phyloP scores from a whole-genome alignment of 257 asterid species.

The Craterostigma plantagineum region DNA sequence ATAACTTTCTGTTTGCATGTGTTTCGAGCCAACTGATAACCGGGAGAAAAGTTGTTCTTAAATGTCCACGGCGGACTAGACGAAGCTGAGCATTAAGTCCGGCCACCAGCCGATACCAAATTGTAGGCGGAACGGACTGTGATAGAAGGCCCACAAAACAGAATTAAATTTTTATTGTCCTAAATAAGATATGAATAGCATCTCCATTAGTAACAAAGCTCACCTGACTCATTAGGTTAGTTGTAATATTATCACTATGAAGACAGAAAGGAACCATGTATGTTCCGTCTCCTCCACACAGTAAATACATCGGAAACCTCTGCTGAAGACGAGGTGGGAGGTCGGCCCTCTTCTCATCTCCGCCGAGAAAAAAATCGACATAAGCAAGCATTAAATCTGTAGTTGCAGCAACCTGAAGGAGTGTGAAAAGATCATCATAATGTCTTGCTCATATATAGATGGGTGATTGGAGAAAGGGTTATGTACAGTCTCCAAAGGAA shows the following conservation, averaged over 20 bases:
- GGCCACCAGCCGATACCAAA: constrained; percentile 94
- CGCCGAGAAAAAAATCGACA: constrained; percentile 91
- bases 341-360: constrained; percentile 88
- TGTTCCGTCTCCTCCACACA: constrained; percentile 96
- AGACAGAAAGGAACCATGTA: constrained; percentile 85
- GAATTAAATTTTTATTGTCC: too few relatives aligned
- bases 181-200: too few relatives aligned
- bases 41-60: constrained; percentile 45
- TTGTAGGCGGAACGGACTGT: constrained; percentile 87
- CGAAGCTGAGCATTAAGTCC: constrained; percentile 96
- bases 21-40: constrained; percentile 72
- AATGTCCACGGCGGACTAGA: constrained; percentile 72
- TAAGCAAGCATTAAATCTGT: constrained; percentile 93
- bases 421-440: too few relatives aligned
- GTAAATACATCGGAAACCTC: constrained; percentile 76
- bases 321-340: constrained; percentile 75
- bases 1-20: constrained; percentile 71
- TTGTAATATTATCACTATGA: constrained; percentile 65
- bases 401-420: constrained; percentile 93
- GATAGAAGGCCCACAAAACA: constrained; percentile 4
- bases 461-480: too few relatives aligned
- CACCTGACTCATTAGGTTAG: constrained; percentile 98
- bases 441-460: too few relatives aligned
- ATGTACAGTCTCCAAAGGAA: too few relatives aligned
- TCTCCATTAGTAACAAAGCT: constrained; percentile 2